These are phyloP conservation scores for Eucommia ulmoides DNA, from an alignment of 257 asterid genomes.

Conservation along the genomic window DNA sequence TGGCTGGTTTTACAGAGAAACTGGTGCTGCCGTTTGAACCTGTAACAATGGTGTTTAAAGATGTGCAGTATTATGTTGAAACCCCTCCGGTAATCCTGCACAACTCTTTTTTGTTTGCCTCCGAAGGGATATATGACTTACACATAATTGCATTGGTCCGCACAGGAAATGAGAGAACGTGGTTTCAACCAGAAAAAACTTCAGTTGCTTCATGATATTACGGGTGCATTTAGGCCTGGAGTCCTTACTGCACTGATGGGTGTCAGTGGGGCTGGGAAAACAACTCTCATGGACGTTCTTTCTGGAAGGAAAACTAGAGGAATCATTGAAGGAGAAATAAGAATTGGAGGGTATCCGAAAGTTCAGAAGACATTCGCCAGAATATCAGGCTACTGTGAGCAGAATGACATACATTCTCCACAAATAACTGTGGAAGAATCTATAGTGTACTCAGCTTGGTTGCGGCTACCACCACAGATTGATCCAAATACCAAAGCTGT, in stretches of 20 bases:
- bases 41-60: not conserved
- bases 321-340: not conserved
- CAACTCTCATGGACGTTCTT: not conserved
- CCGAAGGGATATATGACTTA: not conserved
- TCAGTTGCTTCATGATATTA: not conserved
- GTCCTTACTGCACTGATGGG: constrained; percentile 1
- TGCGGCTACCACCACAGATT: not conserved
- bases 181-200: not conserved
- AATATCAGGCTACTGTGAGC: constrained; percentile 1
- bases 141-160: not conserved
- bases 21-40: not conserved
- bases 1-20: not conserved
- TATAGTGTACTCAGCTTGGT: not conserved
- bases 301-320: not conserved
- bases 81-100: not conserved
- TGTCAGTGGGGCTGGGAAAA: not conserved
- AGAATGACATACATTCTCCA: not conserved
- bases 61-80: not conserved
- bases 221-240: not conserved
- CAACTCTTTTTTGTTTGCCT: not conserved
- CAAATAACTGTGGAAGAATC: not conserved
- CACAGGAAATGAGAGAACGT: not conserved
- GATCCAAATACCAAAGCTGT: not conserved
- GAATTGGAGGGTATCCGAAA: not conserved
- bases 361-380: not conserved